A percentile compares a stretch with the other conserved stretches of the same genome.
Conservation (phyloP, 1,284 basidiomycete genomes). For the Phlebopus sp. region DNA sequence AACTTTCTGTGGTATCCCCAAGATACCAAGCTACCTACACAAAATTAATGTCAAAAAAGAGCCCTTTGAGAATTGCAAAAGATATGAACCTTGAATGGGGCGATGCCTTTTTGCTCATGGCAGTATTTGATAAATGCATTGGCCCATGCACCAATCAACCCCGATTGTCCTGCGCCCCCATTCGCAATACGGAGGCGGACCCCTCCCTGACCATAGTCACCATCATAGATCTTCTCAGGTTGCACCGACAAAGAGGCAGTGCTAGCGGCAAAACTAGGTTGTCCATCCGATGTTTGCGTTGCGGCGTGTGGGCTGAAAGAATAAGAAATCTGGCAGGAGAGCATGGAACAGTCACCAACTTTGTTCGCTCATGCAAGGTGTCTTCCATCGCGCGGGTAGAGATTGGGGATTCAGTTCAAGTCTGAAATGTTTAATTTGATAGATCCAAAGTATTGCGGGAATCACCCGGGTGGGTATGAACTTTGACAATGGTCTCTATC, state of each 20-base stretch:
- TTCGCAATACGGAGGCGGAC: conserved; percentile 44
- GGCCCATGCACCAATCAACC: conserved; percentile 44
- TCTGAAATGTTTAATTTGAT: no score
- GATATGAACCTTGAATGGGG: conserved; percentile 37
- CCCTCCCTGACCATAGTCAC: conserved; percentile 8
- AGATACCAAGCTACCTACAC: conserved; percentile 48
- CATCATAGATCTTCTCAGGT: conserved; percentile 19
- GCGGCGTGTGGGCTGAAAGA: conserved; percentile 4
- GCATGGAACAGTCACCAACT: no score
- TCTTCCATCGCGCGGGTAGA: no score
- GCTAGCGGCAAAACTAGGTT: conserved; percentile 6
- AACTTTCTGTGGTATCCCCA: conserved; percentile 48
- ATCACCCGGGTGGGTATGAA: no score
- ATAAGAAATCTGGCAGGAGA: no score
- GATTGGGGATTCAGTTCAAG: no score
- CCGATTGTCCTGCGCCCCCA: conserved; percentile 49
- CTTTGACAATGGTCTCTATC: no score
- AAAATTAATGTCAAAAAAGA: neutral
- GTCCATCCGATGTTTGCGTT: conserved; percentile 1
- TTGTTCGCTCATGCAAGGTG: no score
- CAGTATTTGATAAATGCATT: conserved; percentile 42
- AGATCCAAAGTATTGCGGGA: no score
- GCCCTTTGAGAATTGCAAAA: neutral
- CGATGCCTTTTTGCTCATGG: conserved; percentile 17
- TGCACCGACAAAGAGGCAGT: conserved; percentile 8